Conservation (phyloP, 495 filamentous ascomycete species). For the Penicillium longicatenatum region DNA sequence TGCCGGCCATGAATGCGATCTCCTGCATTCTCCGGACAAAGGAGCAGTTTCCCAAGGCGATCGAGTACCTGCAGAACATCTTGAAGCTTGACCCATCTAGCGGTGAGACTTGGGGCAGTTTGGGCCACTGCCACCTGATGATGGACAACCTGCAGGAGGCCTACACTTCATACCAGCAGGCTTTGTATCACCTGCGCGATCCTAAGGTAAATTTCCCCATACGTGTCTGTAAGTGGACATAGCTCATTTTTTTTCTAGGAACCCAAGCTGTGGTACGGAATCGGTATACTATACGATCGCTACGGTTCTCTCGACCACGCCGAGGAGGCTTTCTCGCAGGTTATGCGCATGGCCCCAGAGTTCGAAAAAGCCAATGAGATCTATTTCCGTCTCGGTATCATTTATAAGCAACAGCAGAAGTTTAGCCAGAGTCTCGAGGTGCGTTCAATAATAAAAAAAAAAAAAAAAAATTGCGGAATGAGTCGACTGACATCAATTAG, state of each 20-base stretch:
- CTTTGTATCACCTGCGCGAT: slow-evolving; percentile 88
- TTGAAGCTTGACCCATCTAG: slow-evolving; percentile 85
- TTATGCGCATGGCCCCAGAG: slow-evolving; percentile 97
- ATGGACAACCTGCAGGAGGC: slow-evolving; percentile 98
- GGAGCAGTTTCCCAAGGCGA: slow-evolving; percentile 90
- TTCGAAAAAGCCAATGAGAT: slow-evolving; percentile 99
- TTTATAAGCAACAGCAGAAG: slow-evolving; percentile 98
- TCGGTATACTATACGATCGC: slow-evolving; percentile 95
- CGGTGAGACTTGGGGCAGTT: slow-evolving; percentile 95
- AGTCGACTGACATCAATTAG: slow-evolving; percentile 42
- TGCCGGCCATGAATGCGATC: slow-evolving; percentile 92
- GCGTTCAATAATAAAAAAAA: slow-evolving; percentile 23
- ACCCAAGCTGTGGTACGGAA: slow-evolving; percentile 98
- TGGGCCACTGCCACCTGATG: slow-evolving; percentile 97
- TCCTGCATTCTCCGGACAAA: slow-evolving; percentile 86
- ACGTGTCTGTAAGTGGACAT: neutral
- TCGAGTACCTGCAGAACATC: slow-evolving; percentile 90
- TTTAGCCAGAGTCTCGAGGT: slow-evolving; percentile 91
- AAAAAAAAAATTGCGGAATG: neutral
- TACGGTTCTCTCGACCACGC: slow-evolving; percentile 98
- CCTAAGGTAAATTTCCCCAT: slow-evolving; percentile 70
- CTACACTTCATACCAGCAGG: slow-evolving; percentile 96
- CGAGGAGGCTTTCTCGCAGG: slow-evolving; percentile 97
- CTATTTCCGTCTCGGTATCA: slow-evolving; percentile 97
- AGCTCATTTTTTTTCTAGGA: slow-evolving; percentile 57